These are phyloP conservation scores for Poterioochromonas sp. DNA, from an alignment of 352 stramenopile genomes.

Conservation along the genomic window DNA sequence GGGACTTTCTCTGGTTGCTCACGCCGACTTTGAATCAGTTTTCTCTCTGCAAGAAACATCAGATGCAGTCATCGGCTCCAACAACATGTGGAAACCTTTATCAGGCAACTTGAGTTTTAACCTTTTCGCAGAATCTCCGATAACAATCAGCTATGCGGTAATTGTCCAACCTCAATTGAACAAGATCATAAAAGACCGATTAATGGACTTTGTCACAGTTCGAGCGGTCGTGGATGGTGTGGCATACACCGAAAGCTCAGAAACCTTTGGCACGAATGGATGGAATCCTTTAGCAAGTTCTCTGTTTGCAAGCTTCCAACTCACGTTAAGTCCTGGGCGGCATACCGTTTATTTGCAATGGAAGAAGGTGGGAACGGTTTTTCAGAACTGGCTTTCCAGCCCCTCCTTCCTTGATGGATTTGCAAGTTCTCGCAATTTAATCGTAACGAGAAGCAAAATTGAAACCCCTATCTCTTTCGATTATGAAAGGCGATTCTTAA, in stretches of 20 bases:
- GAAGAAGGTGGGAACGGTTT: constrained; percentile 13
- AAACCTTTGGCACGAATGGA: background rate
- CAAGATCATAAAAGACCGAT: constrained; percentile 24
- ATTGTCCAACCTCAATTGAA: constrained; percentile 3
- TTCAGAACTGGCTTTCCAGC: background rate
- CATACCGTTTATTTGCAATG: constrained; percentile 10
- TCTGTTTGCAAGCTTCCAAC: background rate
- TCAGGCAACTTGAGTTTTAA: background rate
- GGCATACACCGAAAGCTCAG: background rate
- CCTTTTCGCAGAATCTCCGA: background rate
- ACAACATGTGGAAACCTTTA: constrained; percentile 9
- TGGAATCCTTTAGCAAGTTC: constrained; percentile 23
- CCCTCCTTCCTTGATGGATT: constrained; percentile 29
- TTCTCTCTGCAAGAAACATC: background rate
- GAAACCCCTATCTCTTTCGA: background rate
- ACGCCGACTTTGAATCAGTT: constrained; percentile 10
- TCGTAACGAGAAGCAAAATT: constrained; percentile 8
- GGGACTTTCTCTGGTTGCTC: background rate
- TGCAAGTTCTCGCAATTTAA: constrained; percentile 17
- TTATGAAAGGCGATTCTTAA: background rate
- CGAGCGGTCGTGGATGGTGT: background rate
- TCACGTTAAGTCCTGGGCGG: background rate
- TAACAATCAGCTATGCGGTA: background rate
- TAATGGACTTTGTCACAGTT: constrained; percentile 3
- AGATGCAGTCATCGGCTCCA: background rate